Conservation (phyloP, 768 basidiomycete species). For the Psilocybe tampanensis region DNA sequence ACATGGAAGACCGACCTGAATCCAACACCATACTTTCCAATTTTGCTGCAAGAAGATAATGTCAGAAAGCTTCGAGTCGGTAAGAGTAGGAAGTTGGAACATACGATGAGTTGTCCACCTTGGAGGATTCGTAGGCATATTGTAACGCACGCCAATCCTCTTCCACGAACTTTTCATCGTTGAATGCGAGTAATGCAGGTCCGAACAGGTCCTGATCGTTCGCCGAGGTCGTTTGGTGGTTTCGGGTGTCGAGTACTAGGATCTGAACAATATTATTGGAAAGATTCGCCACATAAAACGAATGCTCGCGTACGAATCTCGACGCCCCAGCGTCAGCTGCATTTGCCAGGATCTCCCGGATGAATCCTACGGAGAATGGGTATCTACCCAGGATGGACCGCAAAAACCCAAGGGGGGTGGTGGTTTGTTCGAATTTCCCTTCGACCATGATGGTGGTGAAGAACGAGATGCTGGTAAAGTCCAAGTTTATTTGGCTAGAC, state of each 20-base stretch:
- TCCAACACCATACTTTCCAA: conserved; percentile 55
- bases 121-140: conserved; percentile 47
- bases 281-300: background rate
- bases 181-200: conserved; percentile 49
- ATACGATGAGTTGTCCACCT: conserved; percentile 45
- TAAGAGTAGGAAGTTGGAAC: background rate
- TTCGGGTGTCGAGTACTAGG: conserved; percentile 44
- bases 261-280: conserved; percentile 26
- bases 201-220: conserved; percentile 34
- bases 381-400: conserved; percentile 42
- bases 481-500: background rate
- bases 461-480: background rate
- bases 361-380: conserved; percentile 44
- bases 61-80: no score
- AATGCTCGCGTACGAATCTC: conserved; percentile 36
- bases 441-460: conserved; percentile 15
- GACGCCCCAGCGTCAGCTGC: conserved; percentile 52
- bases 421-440: conserved; percentile 31
- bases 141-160: conserved; percentile 47
- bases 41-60: conserved; percentile 43
- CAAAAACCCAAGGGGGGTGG: conserved; percentile 23
- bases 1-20: conserved; percentile 56
- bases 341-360: conserved; percentile 51
- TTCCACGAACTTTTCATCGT: conserved; percentile 42
- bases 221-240: conserved; percentile 25